A percentile compares a stretch with the other conserved stretches of the same genome.
These are phyloP conservation scores for Abortiporus biennis DNA, from an alignment of 1,284 basidiomycete genomes.

Conservation along the genomic window DNA sequence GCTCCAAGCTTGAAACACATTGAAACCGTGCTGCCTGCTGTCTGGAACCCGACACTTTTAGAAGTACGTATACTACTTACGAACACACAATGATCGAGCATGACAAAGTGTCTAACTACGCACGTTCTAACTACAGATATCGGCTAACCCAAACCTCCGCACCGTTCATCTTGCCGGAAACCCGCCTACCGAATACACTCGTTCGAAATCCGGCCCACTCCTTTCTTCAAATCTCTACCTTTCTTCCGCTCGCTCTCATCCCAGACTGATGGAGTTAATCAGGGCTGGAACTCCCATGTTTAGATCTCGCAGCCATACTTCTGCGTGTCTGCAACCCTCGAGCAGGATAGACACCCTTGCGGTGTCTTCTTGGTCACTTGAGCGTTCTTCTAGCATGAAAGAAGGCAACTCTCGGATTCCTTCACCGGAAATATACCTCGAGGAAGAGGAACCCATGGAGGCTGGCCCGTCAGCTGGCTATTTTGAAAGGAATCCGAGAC, in stretches of 20 bases:
- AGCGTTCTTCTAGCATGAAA: too few relatives aligned
- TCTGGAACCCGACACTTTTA: constrained; percentile 5
- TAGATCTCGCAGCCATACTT: too few relatives aligned
- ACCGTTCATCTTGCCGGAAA: background rate
- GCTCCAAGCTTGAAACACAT: constrained; percentile 1
- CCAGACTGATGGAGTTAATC: constrained; percentile 4
- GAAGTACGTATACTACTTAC: constrained; percentile 1
- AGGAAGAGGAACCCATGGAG: too few relatives aligned
- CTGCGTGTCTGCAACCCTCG: too few relatives aligned
- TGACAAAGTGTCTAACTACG: background rate
- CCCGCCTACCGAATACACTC: background rate
- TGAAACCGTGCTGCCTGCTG: background rate
- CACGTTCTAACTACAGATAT: constrained; percentile 3
- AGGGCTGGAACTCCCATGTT: background rate
- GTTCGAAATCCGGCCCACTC: background rate
- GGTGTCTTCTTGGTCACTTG: too few relatives aligned
- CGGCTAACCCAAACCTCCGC: constrained; percentile 1
- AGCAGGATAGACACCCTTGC: too few relatives aligned
- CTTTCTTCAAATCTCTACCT: constrained; percentile 1
- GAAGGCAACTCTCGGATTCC: too few relatives aligned
- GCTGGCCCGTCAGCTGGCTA: too few relatives aligned
- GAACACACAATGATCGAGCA: background rate
- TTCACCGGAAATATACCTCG: too few relatives aligned
- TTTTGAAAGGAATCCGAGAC: too few relatives aligned
- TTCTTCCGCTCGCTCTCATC: background rate